phyloP scores from a whole-genome alignment of 2,329 filamentous ascomycete species.

The Pleurostoma richardsiae region DNA sequence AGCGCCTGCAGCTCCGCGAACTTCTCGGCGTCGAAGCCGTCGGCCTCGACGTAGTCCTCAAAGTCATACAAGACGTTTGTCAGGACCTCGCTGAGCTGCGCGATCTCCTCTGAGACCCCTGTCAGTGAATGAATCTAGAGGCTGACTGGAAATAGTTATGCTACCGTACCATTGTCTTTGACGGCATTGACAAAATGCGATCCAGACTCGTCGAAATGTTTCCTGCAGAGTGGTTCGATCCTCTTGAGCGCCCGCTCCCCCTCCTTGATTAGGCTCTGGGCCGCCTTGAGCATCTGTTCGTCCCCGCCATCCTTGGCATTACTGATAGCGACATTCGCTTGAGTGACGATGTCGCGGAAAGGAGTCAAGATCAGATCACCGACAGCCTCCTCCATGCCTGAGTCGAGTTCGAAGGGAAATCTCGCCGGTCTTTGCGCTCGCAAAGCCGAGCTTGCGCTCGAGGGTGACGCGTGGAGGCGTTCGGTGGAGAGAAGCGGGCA shows the following conservation, averaged over 20 bases:
- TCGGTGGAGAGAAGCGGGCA: too few relatives aligned
- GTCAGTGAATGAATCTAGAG: slow-evolving; percentile 5
- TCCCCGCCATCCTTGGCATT: slow-evolving; percentile 24
- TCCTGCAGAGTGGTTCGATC: slow-evolving; percentile 46
- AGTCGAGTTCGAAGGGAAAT: neutral
- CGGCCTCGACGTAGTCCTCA: slow-evolving; percentile 46
- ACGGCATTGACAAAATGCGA: slow-evolving; percentile 43
- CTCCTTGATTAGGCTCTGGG: slow-evolving; percentile 27
- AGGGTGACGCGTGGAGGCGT: too few relatives aligned
- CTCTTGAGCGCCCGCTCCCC: slow-evolving; percentile 33
- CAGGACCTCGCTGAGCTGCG: slow-evolving; percentile 39
- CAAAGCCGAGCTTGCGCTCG: too few relatives aligned
- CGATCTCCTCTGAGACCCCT: slow-evolving; percentile 38
- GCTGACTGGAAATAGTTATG: neutral
- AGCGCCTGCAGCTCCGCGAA: slow-evolving; percentile 42
- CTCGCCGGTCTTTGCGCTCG: neutral
- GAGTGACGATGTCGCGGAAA: slow-evolving; percentile 5
- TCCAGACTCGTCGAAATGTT: slow-evolving; percentile 42
- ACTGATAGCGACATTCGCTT: slow-evolving; percentile 21
- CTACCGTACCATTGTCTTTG: slow-evolving; percentile 45
- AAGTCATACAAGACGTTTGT: slow-evolving; percentile 51
- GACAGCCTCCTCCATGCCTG: slow-evolving; percentile 1
- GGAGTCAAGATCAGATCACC: slow-evolving; percentile 5
- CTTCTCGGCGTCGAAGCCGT: slow-evolving; percentile 45
- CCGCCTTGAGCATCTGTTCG: slow-evolving; percentile 44